phyloP scores from a whole-genome alignment of 345 rosid genomes.

The Microthlaspi erraticum region DNA sequence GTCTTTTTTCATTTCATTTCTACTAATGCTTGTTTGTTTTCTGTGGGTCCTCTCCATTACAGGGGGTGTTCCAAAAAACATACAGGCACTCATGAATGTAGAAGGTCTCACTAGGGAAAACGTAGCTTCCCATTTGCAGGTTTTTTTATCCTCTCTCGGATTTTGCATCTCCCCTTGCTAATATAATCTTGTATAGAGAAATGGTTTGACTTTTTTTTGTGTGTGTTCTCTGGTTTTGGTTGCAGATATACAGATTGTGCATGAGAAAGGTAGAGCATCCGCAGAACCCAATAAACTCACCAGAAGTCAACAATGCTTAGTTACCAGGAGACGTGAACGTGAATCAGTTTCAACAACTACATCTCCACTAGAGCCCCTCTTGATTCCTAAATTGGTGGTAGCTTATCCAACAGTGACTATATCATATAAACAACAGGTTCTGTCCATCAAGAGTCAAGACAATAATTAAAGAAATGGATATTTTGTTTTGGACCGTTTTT shows the following conservation, averaged over 20 bases:
- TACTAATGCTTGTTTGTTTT: conserved; percentile 15
- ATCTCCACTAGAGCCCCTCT: neutral
- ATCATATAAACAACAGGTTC: neutral
- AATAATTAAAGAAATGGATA: neutral
- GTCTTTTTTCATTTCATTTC: neutral
- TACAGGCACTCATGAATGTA: conserved; percentile 85
- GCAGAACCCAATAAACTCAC: conserved; percentile 26
- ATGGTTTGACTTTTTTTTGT: neutral
- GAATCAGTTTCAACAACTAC: neutral
- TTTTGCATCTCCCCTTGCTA: neutral
- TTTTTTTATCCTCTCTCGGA: conserved; percentile 3
- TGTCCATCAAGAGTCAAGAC: too few species aligned
- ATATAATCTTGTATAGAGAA: conserved; percentile 7
- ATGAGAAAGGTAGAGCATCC: conserved; percentile 57
- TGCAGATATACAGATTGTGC: conserved; percentile 86
- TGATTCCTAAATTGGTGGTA: too few species aligned
- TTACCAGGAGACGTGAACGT: neutral
- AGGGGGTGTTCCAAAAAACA: conserved; percentile 94
- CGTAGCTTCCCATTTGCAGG: conserved; percentile 97
- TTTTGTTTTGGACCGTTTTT: conserved; percentile 11
- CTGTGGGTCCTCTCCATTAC: conserved; percentile 29
- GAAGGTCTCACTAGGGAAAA: conserved; percentile 69
- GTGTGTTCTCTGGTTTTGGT: neutral
- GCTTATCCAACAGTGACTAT: too few species aligned
- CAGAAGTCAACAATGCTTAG: too few species aligned